phyloP scores from a whole-genome alignment of 2,329 filamentous ascomycete genomes.

The Ascochyta koolunga region DNA sequence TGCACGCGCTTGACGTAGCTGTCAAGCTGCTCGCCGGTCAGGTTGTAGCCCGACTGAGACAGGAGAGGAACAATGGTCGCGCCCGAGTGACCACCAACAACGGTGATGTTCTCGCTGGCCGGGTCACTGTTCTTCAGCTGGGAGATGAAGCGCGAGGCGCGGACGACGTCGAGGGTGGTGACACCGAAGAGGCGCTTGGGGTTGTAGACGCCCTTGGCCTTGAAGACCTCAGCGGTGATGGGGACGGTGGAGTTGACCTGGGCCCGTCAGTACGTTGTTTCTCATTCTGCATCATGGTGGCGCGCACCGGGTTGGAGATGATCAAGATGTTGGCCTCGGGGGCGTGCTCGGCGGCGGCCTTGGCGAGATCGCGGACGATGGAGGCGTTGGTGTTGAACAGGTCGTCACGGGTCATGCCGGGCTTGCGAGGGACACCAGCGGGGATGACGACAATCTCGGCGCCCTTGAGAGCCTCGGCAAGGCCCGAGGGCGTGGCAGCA shows the following conservation, averaged over 20 bases:
- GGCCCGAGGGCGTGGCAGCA: constrained; percentile 75
- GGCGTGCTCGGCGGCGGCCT: constrained; percentile 85
- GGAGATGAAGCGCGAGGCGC: constrained; percentile 95
- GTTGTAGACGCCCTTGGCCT: constrained; percentile 95
- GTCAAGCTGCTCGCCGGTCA: constrained; percentile 75
- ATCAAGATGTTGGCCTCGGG: constrained; percentile 95
- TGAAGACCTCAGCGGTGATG: constrained; percentile 97
- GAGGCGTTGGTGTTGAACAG: constrained; percentile 99
- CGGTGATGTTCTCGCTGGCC: constrained; percentile 89
- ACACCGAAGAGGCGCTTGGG: constrained; percentile 99
- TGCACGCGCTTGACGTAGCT: constrained; percentile 92
- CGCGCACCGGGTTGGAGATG: constrained; percentile 89
- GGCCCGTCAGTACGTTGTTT: constrained; percentile 15
- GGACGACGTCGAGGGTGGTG: constrained; percentile 98
- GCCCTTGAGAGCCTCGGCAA: constrained; percentile 80
- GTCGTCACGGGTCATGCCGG: constrained; percentile 99
- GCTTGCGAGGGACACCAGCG: constrained; percentile 97
- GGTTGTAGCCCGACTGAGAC: constrained; percentile 89
- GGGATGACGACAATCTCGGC: constrained; percentile 96
- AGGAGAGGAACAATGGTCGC: constrained; percentile 98
- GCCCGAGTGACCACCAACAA: constrained; percentile 95
- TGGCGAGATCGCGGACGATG: constrained; percentile 97
- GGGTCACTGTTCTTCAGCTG: constrained; percentile 92
- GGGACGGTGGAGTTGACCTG: constrained; percentile 97
- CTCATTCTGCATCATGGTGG: rapidly evolving